A percentile compares a stretch with the other conserved stretches of the same genome.
Conservation (phyloP, 192 early-diverging fungal species). For the Entomortierella beljakovae region DNA sequence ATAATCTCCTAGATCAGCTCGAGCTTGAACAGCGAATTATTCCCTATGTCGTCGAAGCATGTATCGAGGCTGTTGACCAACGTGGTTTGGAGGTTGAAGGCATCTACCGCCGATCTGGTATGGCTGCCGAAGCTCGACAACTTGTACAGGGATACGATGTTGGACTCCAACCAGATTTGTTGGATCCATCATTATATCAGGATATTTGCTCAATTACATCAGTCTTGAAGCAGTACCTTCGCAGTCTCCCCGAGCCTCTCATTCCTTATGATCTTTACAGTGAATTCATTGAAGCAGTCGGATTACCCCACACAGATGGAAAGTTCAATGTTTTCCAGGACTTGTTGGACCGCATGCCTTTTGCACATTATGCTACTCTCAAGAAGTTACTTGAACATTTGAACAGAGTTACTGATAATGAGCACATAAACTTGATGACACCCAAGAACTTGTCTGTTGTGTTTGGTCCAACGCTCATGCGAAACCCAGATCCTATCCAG, state of each 20-base stretch:
- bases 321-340: constrained; percentile 62
- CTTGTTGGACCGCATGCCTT: constrained; percentile 67
- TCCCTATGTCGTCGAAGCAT: constrained; percentile 76
- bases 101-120: constrained; percentile 85
- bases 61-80: constrained; percentile 73
- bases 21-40: constrained; percentile 67
- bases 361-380: constrained; percentile 71
- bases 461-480: constrained; percentile 91
- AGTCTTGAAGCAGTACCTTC: constrained; percentile 84
- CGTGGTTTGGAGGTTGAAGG: constrained; percentile 79
- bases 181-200: constrained; percentile 65
- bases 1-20: constrained; percentile 64
- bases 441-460: constrained; percentile 94
- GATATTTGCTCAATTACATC: constrained; percentile 85
- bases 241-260: constrained; percentile 79
- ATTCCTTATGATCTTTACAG: constrained; percentile 77
- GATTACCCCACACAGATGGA: constrained; percentile 47
- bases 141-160: constrained; percentile 74
- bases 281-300: constrained; percentile 70
- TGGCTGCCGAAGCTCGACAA: constrained; percentile 74
- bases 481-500: constrained; percentile 66
- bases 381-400: constrained; percentile 73
- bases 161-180: constrained; percentile 61
- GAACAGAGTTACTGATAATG: constrained; percentile 69
- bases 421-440: constrained; percentile 87